A percentile compares a stretch with the other conserved stretches of the same genome.
phyloP scores from a whole-genome alignment of 768 basidiomycete genomes.

The Amanita exitialis region DNA sequence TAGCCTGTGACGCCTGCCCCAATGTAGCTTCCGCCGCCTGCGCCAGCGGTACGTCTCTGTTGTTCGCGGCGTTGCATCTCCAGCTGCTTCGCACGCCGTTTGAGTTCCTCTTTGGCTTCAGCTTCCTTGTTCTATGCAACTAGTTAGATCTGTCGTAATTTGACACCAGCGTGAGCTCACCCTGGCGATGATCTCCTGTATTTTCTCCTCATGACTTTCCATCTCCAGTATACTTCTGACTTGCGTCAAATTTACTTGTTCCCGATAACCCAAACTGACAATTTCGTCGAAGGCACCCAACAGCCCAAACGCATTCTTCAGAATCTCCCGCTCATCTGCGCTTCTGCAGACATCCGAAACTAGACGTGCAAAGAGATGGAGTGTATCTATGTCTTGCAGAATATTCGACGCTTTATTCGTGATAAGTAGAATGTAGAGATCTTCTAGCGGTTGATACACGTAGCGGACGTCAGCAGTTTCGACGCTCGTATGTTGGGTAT shows the following conservation, averaged over 20 bases:
- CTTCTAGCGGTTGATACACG: constrained; percentile 94
- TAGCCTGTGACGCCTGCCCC: constrained; percentile 67
- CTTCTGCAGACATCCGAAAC: constrained; percentile 86
- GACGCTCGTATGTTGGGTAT: constrained; percentile 93
- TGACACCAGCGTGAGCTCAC: constrained; percentile 31
- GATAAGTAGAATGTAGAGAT: constrained; percentile 94
- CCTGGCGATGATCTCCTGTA: constrained; percentile 95
- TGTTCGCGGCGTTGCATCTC: constrained; percentile 97
- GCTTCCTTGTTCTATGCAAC: constrained; percentile 85
- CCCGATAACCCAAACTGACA: constrained; percentile 80
- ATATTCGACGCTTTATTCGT: constrained; percentile 99
- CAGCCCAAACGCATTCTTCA: constrained; percentile 86
- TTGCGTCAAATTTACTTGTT: constrained; percentile 71
- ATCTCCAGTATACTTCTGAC: constrained; percentile 75
- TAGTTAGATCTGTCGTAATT: neutral
- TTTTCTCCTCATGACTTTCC: constrained; percentile 91
- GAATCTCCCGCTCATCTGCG: constrained; percentile 83
- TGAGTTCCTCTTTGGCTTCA: constrained; percentile 98
- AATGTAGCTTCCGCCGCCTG: constrained; percentile 44
- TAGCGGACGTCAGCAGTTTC: constrained; percentile 93
- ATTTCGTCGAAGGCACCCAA: constrained; percentile 96
- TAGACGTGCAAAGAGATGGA: constrained; percentile 88
- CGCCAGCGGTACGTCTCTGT: constrained; percentile 57
- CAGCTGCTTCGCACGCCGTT: constrained; percentile 93
- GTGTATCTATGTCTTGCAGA: constrained; percentile 93